Base-by-base conservation (phyloP, 1,284 basidiomycete genomes). In the Paramarasmius palmivorus region DNA sequence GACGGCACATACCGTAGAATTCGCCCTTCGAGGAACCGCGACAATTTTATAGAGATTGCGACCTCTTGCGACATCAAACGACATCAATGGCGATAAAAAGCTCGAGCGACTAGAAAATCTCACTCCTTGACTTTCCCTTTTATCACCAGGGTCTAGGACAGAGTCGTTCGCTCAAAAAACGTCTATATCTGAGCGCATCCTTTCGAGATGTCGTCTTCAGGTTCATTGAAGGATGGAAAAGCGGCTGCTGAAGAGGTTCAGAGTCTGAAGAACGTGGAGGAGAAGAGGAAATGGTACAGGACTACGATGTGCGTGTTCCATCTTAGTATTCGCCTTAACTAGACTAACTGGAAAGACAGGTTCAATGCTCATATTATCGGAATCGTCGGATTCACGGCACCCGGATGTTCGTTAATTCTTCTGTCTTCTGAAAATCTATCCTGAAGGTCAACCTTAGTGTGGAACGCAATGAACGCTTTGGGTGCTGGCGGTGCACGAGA, bases 281-380 rank as follows among this genome's bases (percentile, higher is more conserved):
- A 51, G n/a, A 55, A 55, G 49, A 55, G 53, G 34, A 51, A 38
- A 25, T 55, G 53, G 53, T 55, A 55, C 35, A 37, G 53, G 29
- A 55, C 49, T 14, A 55, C 53, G 8, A 50, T 38, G 53, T 51
- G 23, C 19, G 53, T 49, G 15, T 34, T 44, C 29, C 26, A 32
- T 46, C 14, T 26, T 50, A 19, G n/a, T 42, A 46, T 34, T 15
- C n/a, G 32, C 23, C 17, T 12, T 17, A n/a, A n/a, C 10, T 2
- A 39, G 17, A 19, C 34, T 23, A 19, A 7, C 25, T 26, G 1
- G 4, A 10, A 4, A 17, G 7, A 14, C 3, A 55, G 53, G 49
- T 56, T 53, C 52, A 56, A 56, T 45, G 55, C 55, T 23, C 52
- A 53, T 50, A 38, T 56, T 32, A 53, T 56, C 35, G 55, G 55